phyloP scores from a whole-genome alignment of 176 grass and related monocot genomes.

The Aegilops speltoides region DNA sequence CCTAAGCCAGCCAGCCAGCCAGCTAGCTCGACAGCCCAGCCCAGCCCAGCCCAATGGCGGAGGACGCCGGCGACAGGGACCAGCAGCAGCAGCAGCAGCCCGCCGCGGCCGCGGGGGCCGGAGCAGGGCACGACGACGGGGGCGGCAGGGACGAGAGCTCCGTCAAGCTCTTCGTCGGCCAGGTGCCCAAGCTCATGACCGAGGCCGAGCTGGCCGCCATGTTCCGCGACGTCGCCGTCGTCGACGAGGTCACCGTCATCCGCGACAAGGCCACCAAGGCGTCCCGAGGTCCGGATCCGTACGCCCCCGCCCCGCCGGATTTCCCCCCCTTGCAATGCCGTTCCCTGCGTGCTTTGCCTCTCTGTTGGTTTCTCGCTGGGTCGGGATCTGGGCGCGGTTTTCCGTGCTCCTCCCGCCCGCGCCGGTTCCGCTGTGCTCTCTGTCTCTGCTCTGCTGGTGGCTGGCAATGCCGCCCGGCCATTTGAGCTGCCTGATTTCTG shows the following conservation, averaged over 20 bases:
- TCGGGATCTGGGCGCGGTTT: slow-evolving; percentile 35
- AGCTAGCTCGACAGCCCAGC: not conserved
- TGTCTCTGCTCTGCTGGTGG: not conserved
- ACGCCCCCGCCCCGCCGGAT: not conserved
- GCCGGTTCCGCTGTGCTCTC: not conserved
- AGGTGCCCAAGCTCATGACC: slow-evolving; percentile 73
- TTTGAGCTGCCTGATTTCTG: not conserved
- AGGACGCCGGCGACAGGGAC: slow-evolving; percentile 48
- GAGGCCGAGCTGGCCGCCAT: slow-evolving; percentile 66
- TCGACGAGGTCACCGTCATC: slow-evolving; percentile 95
- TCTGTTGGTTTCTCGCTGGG: not conserved
- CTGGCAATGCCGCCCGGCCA: slow-evolving; percentile 21
- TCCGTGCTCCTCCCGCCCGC: not conserved
- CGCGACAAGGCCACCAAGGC: slow-evolving; percentile 81
- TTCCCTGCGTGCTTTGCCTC: not conserved
- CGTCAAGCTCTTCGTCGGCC: slow-evolving; percentile 86
- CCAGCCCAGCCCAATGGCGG: slow-evolving; percentile 40
- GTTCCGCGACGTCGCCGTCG: slow-evolving; percentile 69
- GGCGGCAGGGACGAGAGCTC: slow-evolving; percentile 50
- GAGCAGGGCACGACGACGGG: not conserved
- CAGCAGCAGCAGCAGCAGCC: slow-evolving; percentile 10
- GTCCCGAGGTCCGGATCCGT: slow-evolving; percentile 77
- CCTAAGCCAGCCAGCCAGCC: slow-evolving; percentile 27
- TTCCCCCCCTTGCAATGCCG: slow-evolving; percentile 9
- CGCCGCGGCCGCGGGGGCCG: not conserved